Evolutionary conservation across 768 basidiomycete species (phyloP).

Genomic region (Crucibulum laeve): DNA sequence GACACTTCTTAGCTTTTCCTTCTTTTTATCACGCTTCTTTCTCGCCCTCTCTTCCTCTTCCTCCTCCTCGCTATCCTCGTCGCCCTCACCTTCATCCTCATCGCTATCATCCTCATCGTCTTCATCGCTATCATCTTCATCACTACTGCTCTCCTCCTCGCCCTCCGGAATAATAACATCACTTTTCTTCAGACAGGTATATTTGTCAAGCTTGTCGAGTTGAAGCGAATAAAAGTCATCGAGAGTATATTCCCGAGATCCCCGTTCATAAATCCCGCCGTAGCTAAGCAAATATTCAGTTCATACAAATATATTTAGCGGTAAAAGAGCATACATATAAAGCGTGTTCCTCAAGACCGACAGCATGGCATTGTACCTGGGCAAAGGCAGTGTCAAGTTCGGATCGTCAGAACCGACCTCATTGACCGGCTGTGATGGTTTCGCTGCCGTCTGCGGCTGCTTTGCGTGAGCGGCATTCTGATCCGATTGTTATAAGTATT

Average conservation of each 20-base stretch:
- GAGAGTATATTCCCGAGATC: conserved; percentile 80
- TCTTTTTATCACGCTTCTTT: conserved; percentile 23
- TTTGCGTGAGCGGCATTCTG: too few species aligned
- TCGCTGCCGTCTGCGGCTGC: not conserved
- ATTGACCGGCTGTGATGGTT: conserved; percentile 2
- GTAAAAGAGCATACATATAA: conserved; percentile 59
- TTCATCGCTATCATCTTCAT: conserved; percentile 56
- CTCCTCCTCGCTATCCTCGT: conserved; percentile 43
- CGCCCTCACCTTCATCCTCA: conserved; percentile 36
- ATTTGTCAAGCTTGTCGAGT: conserved; percentile 83
- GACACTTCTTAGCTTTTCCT: conserved; percentile 1
- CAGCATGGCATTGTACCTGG: conserved; percentile 87
- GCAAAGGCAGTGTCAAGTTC: conserved; percentile 53
- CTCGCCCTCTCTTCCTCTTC: conserved; percentile 26
- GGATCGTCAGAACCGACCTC: conserved; percentile 60
- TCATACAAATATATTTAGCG: not conserved
- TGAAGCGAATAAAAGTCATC: conserved; percentile 83
- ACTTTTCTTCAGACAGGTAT: conserved; percentile 66
- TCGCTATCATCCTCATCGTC: conserved; percentile 54
- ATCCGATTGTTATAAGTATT: too few species aligned
- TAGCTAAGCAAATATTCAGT: conserved; percentile 42
- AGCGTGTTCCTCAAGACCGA: conserved; percentile 80
- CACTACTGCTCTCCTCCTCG: conserved; percentile 58
- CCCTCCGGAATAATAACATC: conserved; percentile 58
- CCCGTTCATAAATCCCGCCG: conserved; percentile 84